Evolutionary conservation across 768 basidiomycete genomes (phyloP).

Genomic region (Tricholoma saponaceum): DNA sequence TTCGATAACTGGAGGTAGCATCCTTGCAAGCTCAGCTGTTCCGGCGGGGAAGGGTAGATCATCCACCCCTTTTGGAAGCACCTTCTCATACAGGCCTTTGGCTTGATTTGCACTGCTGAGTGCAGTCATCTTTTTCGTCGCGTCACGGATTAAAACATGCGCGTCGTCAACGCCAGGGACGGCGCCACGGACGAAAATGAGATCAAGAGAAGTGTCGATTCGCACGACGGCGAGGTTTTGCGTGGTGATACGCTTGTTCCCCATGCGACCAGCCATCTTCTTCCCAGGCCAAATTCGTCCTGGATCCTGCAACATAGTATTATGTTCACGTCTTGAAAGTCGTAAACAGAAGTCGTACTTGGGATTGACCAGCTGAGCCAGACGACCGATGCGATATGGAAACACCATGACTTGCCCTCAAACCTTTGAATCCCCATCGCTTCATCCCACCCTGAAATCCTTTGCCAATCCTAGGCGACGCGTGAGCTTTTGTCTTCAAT

Average conservation of each 20-base stretch:
- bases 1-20: constrained; percentile 60
- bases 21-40: constrained; percentile 68
- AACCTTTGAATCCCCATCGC: constrained; percentile 87
- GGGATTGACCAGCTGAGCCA: constrained; percentile 93
- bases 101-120: constrained; percentile 60
- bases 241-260: constrained; percentile 72
- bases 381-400: constrained; percentile 91
- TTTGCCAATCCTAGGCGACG: constrained; percentile 75
- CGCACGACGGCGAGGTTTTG: constrained; percentile 90
- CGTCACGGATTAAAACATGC: constrained; percentile 81
- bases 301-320: constrained; percentile 64
- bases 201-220: constrained; percentile 80
- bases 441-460: constrained; percentile 99
- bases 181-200: constrained; percentile 88
- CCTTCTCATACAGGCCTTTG: constrained; percentile 70
- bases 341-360: constrained; percentile 45
- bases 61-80: constrained; percentile 77
- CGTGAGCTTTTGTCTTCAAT: not conserved
- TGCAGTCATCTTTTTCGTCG: constrained; percentile 80
- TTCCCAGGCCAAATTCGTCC: constrained; percentile 96
- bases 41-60: constrained; percentile 93
- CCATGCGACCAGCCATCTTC: constrained; percentile 97
- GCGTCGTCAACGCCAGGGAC: constrained; percentile 89
- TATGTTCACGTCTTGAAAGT: not conserved
- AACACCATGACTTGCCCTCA: constrained; percentile 93